A percentile compares a stretch with the other conserved stretches of the same genome.
These are phyloP conservation scores for Verticillium isaacii DNA, from an alignment of 2,329 filamentous ascomycete species.

Conservation along the genomic window DNA sequence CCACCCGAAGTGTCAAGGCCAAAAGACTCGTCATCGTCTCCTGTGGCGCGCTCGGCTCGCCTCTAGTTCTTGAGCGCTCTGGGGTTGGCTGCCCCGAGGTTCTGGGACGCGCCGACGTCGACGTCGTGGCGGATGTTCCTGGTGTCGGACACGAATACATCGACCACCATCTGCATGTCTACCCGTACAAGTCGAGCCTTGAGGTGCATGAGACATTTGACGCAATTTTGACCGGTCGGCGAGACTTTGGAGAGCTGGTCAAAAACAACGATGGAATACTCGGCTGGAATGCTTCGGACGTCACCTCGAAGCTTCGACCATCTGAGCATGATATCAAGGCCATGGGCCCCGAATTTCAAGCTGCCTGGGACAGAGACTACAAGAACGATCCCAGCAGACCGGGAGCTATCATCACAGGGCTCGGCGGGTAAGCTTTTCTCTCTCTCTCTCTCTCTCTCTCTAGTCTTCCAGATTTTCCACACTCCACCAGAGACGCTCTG, in stretches of 20 bases:
- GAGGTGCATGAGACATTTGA: slow-evolving; percentile 36
- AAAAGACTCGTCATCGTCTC: slow-evolving; percentile 47
- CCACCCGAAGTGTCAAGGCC: slow-evolving; percentile 33
- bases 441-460: too few species aligned
- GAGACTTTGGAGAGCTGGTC: slow-evolving; percentile 39
- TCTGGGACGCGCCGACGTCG: slow-evolving; percentile 41
- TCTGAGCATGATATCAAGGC: slow-evolving; percentile 44
- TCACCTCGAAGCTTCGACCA: slow-evolving; percentile 50
- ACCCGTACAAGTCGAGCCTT: slow-evolving; percentile 37
- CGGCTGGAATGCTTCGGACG: slow-evolving; percentile 54
- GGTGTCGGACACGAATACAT: slow-evolving; percentile 51
- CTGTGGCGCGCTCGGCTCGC: slow-evolving; percentile 47
- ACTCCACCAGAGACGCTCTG: too few species aligned
- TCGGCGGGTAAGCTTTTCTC: slow-evolving; percentile 21
- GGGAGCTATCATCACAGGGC: slow-evolving; percentile 36
- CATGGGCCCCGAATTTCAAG: slow-evolving; percentile 47
- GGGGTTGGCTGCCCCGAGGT: slow-evolving; percentile 49
- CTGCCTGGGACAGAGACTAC: slow-evolving; percentile 53
- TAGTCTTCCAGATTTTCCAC: slow-evolving; percentile 3
- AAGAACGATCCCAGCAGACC: slow-evolving; percentile 34
- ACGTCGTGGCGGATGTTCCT: slow-evolving; percentile 38
- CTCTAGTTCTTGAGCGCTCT: slow-evolving; percentile 56
- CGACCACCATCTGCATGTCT: slow-evolving; percentile 50
- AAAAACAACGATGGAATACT: slow-evolving; percentile 41
- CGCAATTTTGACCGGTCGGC: slow-evolving; percentile 41